Conservation (phyloP, 768 basidiomycete genomes). For the Hygrophorus pudorinus region DNA sequence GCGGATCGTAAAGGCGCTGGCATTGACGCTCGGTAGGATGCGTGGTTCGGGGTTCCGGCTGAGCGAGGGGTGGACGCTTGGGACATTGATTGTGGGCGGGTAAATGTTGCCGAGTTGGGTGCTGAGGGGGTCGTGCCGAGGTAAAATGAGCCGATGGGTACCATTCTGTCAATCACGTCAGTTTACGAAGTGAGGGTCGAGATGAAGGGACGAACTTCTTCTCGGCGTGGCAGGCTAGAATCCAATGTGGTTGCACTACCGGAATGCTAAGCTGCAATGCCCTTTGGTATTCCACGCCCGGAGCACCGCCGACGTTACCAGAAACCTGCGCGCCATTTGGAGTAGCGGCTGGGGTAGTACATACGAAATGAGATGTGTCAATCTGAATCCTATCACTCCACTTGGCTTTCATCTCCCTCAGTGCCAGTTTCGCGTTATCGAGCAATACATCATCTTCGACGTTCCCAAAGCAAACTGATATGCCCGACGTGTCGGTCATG, state of each 20-base stretch:
- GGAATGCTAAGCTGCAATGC: constrained; percentile 91
- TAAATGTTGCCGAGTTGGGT: constrained; percentile 31
- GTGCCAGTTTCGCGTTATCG: constrained; percentile 71
- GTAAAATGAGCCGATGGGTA: constrained; percentile 75
- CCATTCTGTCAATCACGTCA: constrained; percentile 49
- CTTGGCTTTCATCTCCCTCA: constrained; percentile 79
- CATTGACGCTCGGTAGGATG: constrained; percentile 57
- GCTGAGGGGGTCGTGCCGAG: constrained; percentile 56
- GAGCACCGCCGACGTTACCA: constrained; percentile 43
- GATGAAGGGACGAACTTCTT: constrained; percentile 48
- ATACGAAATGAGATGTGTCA: constrained; percentile 97
- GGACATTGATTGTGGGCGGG: constrained; percentile 70
- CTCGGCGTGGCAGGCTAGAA: constrained; percentile 80
- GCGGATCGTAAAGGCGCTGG: constrained; percentile 43
- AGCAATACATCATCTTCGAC: constrained; percentile 68
- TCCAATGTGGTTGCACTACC: constrained; percentile 91
- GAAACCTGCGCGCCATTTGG: constrained; percentile 45
- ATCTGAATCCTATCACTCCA: constrained; percentile 94
- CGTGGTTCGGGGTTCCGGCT: constrained; percentile 23
- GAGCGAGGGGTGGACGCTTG: constrained; percentile 46
- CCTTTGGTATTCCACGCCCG: constrained; percentile 88
- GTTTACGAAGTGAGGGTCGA: constrained; percentile 1
- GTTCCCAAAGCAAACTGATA: constrained; percentile 91
- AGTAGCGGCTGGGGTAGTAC: constrained; percentile 76
- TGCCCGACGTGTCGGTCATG: constrained; percentile 90